These are phyloP conservation scores for Neurospora hispaniola DNA, from an alignment of 495 filamentous ascomycete species.

Conservation along the genomic window DNA sequence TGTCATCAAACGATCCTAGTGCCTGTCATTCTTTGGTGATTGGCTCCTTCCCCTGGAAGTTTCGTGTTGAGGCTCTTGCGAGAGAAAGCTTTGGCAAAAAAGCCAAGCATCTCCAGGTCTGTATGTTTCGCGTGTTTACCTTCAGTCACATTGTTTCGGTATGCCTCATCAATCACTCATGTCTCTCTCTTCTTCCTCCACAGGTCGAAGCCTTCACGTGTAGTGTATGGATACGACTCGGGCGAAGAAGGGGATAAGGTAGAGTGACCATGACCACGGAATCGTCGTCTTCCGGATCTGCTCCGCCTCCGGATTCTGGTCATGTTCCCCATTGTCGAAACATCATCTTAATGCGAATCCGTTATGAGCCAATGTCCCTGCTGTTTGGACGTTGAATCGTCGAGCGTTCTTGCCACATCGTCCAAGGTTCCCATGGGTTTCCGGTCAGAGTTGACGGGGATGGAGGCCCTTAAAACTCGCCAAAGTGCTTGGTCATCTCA, in stretches of 20 bases:
- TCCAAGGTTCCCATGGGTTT: conserved; percentile 22
- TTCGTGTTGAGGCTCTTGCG: conserved; percentile 21
- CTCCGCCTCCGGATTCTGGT: neutral
- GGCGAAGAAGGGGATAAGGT: neutral
- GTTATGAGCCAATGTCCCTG: conserved; percentile 8
- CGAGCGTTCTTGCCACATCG: neutral
- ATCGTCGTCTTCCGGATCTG: neutral
- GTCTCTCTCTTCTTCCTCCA: neutral
- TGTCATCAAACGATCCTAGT: conserved; percentile 27
- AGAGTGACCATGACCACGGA: neutral
- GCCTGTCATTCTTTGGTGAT: conserved; percentile 12
- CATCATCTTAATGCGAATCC: conserved; percentile 11
- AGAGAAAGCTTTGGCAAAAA: neutral
- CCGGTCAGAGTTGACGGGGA: conserved; percentile 17
- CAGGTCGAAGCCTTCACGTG: neutral
- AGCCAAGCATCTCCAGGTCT: neutral
- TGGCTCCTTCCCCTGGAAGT: conserved; percentile 13
- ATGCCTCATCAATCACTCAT: neutral
- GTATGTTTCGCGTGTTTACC: conserved; percentile 20
- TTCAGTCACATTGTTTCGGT: neutral
- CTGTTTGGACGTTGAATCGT: neutral
- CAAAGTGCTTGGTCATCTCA: conserved; percentile 29
- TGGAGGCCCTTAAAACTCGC: conserved; percentile 28
- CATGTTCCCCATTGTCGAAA: neutral
- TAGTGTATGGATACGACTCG: neutral